Evolutionary conservation across 164 flowering plant species (phyloP).

Genomic region (Vitis riparia): DNA sequence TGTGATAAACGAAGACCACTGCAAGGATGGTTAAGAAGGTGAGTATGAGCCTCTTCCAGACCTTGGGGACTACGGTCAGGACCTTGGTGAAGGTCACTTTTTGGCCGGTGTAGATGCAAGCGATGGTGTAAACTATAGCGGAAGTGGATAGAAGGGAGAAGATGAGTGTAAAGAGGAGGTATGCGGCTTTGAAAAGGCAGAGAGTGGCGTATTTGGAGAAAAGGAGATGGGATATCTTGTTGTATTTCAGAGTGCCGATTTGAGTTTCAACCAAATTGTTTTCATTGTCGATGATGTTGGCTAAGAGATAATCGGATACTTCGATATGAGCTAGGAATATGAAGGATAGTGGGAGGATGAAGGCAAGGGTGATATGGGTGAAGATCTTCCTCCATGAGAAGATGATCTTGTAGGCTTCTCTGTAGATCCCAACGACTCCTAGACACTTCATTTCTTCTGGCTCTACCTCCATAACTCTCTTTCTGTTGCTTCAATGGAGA

Average conservation of each 20-base stretch:
- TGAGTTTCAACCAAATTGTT: not conserved
- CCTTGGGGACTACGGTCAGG: conserved; percentile 47
- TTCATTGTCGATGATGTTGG: conserved; percentile 27
- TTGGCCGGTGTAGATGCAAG: conserved; percentile 36
- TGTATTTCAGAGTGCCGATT: conserved; percentile 10
- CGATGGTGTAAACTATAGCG: conserved; percentile 47
- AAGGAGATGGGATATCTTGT: conserved; percentile 16
- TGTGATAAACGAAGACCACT: conserved; percentile 17
- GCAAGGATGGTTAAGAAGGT: conserved; percentile 21
- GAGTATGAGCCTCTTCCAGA: conserved; percentile 42
- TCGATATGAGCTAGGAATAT: conserved; percentile 49
- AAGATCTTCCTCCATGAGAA: conserved; percentile 43
- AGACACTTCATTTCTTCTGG: conserved; percentile 52
- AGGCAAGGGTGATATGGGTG: conserved; percentile 47
- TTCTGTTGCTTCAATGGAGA: not conserved
- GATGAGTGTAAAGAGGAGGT: conserved; percentile 30
- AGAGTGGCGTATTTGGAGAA: conserved; percentile 24
- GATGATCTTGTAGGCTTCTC: conserved; percentile 43
- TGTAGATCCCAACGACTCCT: conserved; percentile 39
- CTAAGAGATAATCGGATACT: conserved; percentile 34
- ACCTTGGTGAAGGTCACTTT: conserved; percentile 28
- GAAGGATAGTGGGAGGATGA: conserved; percentile 68
- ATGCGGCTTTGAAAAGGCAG: conserved; percentile 27
- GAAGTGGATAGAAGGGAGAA: conserved; percentile 54
- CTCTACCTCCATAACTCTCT: conserved; percentile 37